Evolutionary conservation across 306 rosid genomes (phyloP).

Genomic region (Myrica gale): DNA sequence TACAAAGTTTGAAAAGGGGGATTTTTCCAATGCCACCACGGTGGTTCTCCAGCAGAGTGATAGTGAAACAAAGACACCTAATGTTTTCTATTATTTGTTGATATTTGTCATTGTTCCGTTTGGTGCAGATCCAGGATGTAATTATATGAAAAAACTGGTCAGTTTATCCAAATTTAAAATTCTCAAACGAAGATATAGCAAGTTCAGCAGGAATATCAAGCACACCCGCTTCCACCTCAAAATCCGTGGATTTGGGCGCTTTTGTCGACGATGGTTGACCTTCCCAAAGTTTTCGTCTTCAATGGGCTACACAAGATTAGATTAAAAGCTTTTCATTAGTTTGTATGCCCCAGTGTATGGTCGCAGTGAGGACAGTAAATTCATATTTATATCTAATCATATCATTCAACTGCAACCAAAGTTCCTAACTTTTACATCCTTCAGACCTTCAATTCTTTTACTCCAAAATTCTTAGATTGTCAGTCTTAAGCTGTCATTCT

Average conservation of each 20-base stretch:
- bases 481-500: background rate
- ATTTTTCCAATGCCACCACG: background rate
- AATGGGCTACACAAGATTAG: slow-evolving; percentile 46
- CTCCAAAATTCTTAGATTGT: background rate
- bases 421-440: background rate
- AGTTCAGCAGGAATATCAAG: slow-evolving; percentile 56
- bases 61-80: background rate
- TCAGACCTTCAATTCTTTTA: background rate
- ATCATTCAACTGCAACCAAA: background rate
- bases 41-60: background rate
- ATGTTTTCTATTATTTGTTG: background rate
- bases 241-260: slow-evolving; percentile 66
- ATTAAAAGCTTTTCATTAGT: slow-evolving; percentile 29
- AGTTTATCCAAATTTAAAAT: slow-evolving; percentile 42
- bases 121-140: slow-evolving; percentile 43
- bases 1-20: background rate
- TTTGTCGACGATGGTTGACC: slow-evolving; percentile 70
- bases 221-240: slow-evolving; percentile 52
- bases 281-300: slow-evolving; percentile 67
- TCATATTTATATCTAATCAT: background rate
- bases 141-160: slow-evolving; percentile 40
- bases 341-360: background rate
- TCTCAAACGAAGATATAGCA: slow-evolving; percentile 53
- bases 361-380: background rate
- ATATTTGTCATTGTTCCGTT: slow-evolving; percentile 17